phyloP scores from a whole-genome alignment of 2,329 filamentous ascomycete species.

The Cladosporium halotolerans region DNA sequence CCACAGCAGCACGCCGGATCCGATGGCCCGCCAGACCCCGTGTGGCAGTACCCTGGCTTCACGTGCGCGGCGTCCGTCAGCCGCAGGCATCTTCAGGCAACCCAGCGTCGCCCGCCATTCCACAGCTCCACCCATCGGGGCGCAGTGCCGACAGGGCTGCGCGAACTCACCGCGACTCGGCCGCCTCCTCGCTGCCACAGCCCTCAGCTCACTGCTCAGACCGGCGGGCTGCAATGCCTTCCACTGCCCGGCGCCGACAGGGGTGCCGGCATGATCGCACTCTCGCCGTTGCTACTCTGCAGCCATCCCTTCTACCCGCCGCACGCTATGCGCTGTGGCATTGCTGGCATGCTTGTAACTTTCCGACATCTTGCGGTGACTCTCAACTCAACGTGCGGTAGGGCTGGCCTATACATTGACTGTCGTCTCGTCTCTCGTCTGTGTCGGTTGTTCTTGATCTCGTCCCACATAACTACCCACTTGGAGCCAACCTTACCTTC shows the following conservation, averaged over 20 bases:
- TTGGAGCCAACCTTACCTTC: too few relatives aligned
- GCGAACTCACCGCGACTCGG: not conserved
- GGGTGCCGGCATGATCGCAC: not conserved
- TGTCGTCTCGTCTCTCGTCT: not conserved
- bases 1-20: too few relatives aligned
- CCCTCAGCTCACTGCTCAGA: conserved; percentile 1
- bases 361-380: conserved; percentile 2
- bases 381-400: not conserved
- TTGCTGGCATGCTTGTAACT: not conserved
- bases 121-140: not conserved
- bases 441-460: too few relatives aligned
- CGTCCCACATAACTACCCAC: too few relatives aligned
- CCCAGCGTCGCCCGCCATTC: not conserved
- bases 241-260: not conserved
- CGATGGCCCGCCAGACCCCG: too few relatives aligned
- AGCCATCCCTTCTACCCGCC: conserved; percentile 3
- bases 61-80: not conserved
- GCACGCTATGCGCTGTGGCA: conserved; percentile 4
- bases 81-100: not conserved
- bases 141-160: not conserved
- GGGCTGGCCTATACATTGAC: conserved; percentile 6
- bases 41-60: too few relatives aligned
- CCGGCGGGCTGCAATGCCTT: not conserved
- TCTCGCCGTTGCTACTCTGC: conserved; percentile 5
- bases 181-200: not conserved